Evolutionary conservation across 768 basidiomycete species (phyloP), one percentile per base, ranked within the genome.

Genomic region (Tubosaeta sp.): DNA sequence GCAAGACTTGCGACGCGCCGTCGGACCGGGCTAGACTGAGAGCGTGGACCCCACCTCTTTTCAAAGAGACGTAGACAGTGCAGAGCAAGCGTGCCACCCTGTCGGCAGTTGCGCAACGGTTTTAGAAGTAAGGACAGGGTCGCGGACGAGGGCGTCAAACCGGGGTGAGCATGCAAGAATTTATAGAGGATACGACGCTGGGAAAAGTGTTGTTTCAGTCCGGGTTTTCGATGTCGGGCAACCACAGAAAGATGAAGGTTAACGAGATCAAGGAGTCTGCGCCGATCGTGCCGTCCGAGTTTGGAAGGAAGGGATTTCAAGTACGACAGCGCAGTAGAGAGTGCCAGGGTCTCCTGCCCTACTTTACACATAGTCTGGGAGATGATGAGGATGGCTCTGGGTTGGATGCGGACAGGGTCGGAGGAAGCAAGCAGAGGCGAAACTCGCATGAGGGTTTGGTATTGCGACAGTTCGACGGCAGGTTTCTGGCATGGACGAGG

Each of bases 111-210:
- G 39, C 69, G 69, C 47, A 91, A 71, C 42, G 78, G 72, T 27
- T 75, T 70, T 27, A 91, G 74, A 38, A 88, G 68, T 41, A 84
- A 69, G 59, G 76, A 79, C 17, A 89, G 62, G 5, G 86, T 87
- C 17, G 72, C 74, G 22, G 84, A 70, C 38, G 76, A 81, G 16
- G 88, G 87, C 26, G 63, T 71, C 22, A 90, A 63, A 41, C 67
- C 66, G 14, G 74, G 73, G 61, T 84, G 78, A 43, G 75, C 55
- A 29, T 59, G 63, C 42, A 85, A 60, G 19, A 86, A 66, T 19
- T 69, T 68, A 41, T 71, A 59, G 50, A 86, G 69, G 16, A 71
- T 71, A 55, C 72, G 71, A 37, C 76, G 76, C 46, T 72, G 68
- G 29, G 72, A 63, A 59, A 73, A 76, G 57, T 82, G 75, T 35